Evolutionary conservation across 192 early-diverging fungal genomes (phyloP).

Genomic region (Powellomyces hirtus): DNA sequence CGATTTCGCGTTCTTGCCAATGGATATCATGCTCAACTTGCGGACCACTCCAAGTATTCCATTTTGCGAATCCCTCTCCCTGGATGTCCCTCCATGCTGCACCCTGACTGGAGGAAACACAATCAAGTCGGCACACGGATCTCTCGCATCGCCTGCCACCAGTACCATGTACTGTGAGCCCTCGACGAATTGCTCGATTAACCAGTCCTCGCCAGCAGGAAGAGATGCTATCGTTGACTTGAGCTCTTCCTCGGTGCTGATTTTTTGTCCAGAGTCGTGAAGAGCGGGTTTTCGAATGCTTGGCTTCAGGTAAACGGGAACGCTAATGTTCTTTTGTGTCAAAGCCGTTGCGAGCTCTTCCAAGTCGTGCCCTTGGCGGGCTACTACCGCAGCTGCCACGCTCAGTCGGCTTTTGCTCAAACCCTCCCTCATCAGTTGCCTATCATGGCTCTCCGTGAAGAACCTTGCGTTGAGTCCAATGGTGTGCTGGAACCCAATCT

Average conservation of each 20-base stretch:
- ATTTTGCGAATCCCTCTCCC: not conserved
- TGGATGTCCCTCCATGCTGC: not conserved
- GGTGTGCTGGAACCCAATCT: constrained; percentile 22
- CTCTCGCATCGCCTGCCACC: constrained; percentile 33
- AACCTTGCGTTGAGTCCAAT: constrained; percentile 31
- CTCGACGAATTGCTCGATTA: constrained; percentile 29
- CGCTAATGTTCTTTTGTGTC: not conserved
- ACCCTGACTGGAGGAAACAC: constrained; percentile 31
- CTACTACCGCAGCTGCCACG: constrained; percentile 10
- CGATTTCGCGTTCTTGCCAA: not conserved
- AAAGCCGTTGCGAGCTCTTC: not conserved
- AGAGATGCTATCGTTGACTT: not conserved
- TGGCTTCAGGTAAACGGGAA: constrained; percentile 37
- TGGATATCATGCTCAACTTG: constrained; percentile 15
- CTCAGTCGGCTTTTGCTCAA: constrained; percentile 13
- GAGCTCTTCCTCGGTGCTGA: constrained; percentile 18
- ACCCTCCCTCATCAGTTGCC: constrained; percentile 12
- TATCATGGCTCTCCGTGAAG: constrained; percentile 21
- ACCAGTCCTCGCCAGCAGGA: constrained; percentile 21
- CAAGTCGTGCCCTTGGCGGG: not conserved
- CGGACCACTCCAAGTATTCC: constrained; percentile 19
- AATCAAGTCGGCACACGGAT: constrained; percentile 32
- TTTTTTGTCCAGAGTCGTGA: constrained; percentile 10
- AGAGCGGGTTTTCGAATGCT: not conserved
- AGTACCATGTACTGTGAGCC: constrained; percentile 29